Percentiles rank a stretch among this genome's conserved stretches.
Evolutionary conservation across 202 grass and related monocot genomes (phyloP).

Genomic region (Schoenoplectus triqueter): DNA sequence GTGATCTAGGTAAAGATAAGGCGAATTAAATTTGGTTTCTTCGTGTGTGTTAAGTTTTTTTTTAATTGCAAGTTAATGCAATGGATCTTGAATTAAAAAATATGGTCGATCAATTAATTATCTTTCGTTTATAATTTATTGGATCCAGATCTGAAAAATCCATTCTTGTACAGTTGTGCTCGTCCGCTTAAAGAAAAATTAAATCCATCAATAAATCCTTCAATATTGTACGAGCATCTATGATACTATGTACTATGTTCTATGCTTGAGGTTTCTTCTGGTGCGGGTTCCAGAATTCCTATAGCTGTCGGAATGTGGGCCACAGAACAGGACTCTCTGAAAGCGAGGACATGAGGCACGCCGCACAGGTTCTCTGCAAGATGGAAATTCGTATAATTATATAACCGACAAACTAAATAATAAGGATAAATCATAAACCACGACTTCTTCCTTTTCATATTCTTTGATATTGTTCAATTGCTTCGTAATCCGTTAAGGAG

Average conservation of each 20-base stretch:
- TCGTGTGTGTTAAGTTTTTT: neutral
- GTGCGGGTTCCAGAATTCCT: neutral
- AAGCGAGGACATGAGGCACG: neutral
- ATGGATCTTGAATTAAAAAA: neutral
- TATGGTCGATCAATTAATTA: neutral
- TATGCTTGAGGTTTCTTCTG: neutral
- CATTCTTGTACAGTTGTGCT: neutral
- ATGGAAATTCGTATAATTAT: no score
- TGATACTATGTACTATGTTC: neutral
- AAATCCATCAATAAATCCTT: neutral
- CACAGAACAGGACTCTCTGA: neutral
- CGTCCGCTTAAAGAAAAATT: neutral
- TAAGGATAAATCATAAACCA: no score
- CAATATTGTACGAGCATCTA: neutral
- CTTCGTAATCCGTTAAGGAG: no score
- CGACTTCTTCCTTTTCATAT: no score
- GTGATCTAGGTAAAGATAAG: constrained; percentile 25
- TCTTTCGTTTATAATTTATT: neutral
- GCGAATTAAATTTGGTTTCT: neutral
- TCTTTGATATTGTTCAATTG: no score
- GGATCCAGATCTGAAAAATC: constrained; percentile 10
- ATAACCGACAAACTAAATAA: no score
- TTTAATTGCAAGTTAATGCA: constrained; percentile 29
- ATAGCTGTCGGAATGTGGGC: neutral
- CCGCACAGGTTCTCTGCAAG: no score